Conservation (phyloP, 1,284 basidiomycete genomes). For the Marasmius sp. region DNA sequence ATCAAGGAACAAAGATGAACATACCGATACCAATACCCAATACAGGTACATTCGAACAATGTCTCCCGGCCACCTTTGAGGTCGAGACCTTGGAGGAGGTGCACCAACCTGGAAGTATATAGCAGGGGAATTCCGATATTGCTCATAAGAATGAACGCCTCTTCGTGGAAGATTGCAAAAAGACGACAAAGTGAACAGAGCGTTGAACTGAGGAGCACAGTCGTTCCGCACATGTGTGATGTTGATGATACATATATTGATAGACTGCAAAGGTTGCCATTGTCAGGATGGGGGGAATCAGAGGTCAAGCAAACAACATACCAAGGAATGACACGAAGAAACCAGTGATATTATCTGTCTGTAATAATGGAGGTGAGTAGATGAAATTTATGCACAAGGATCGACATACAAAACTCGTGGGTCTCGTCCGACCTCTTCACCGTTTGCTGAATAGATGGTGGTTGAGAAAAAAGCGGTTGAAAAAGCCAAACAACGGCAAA, state of each 20-base stretch:
- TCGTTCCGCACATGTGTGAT: conserved; percentile 15
- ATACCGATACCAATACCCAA: background rate
- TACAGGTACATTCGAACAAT: background rate
- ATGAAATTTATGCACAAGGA: conserved; percentile 6
- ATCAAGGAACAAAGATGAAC: background rate
- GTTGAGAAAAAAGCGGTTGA: conserved; percentile 33
- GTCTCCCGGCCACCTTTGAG: background rate
- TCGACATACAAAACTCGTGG: conserved; percentile 89
- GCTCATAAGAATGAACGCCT: conserved; percentile 84
- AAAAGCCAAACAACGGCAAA: conserved; percentile 38
- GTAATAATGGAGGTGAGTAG: background rate
- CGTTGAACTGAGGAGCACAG: conserved; percentile 18
- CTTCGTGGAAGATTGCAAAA: conserved; percentile 57
- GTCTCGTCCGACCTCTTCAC: conserved; percentile 94
- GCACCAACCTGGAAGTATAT: conserved; percentile 11
- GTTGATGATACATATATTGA: background rate
- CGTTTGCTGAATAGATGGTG: conserved; percentile 63
- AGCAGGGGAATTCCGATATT: conserved; percentile 41
- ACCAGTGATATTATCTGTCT: conserved; percentile 15
- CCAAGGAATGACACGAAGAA: background rate
- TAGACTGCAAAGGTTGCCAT: background rate
- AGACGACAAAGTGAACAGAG: conserved; percentile 79
- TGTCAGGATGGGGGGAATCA: conserved; percentile 5
- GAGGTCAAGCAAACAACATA: conserved; percentile 14
- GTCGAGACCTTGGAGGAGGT: conserved; percentile 19